phyloP scores from a whole-genome alignment of 2,329 filamentous ascomycete genomes.

The Rhinocladiella similis region DNA sequence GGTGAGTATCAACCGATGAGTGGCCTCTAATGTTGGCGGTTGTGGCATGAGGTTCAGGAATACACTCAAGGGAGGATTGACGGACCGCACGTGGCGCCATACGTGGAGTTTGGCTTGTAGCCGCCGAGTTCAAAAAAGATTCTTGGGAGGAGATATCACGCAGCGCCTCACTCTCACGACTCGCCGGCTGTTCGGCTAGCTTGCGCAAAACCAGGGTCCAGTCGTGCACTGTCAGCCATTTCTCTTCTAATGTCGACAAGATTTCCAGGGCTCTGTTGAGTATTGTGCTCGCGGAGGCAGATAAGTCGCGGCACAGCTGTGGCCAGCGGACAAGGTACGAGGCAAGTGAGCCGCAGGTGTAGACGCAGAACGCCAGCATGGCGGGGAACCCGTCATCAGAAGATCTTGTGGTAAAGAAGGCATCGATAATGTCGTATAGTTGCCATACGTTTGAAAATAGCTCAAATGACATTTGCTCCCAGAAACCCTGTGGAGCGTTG shows the following conservation, averaged over 20 bases:
- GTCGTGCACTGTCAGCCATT: background rate
- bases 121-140: background rate
- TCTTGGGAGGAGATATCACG: background rate
- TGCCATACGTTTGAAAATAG: slow-evolving; percentile 39
- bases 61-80: too few species aligned
- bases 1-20: too few species aligned
- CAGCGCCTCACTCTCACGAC: background rate
- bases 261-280: background rate
- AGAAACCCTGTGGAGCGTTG: slow-evolving; percentile 29
- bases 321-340: slow-evolving; percentile 18
- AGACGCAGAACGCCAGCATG: slow-evolving; percentile 43
- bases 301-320: background rate
- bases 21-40: too few species aligned
- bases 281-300: background rate
- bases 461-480: slow-evolving; percentile 33
- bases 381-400: slow-evolving; percentile 36
- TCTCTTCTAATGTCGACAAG: background rate
- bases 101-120: too few species aligned
- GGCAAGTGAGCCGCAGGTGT: slow-evolving; percentile 42
- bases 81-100: too few species aligned
- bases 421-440: slow-evolving; percentile 40
- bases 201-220: background rate
- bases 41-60: too few species aligned
- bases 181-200: background rate
- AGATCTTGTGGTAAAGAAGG: slow-evolving; percentile 33